These are phyloP conservation scores for Gossypium arboreum DNA, from an alignment of 345 rosid genomes.

Conservation along the genomic window DNA sequence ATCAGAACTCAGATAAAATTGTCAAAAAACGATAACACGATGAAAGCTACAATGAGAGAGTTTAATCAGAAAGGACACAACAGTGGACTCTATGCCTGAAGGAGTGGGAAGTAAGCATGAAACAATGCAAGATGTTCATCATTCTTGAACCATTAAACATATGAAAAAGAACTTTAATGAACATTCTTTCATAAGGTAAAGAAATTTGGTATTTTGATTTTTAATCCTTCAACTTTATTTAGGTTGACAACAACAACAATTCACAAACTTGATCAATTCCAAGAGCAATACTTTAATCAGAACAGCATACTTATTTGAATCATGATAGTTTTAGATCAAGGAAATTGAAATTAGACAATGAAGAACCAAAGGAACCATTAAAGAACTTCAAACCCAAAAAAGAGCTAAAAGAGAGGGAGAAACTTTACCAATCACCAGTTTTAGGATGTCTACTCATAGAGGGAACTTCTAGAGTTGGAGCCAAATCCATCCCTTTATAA, in stretches of 20 bases:
- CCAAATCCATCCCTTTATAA: slow-evolving; percentile 81
- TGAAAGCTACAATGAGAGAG: neutral
- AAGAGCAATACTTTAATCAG: neutral
- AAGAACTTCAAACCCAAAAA: neutral
- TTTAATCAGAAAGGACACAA: neutral
- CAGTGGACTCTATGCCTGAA: neutral
- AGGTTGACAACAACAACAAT: neutral
- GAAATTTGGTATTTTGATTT: neutral
- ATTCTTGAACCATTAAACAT: neutral
- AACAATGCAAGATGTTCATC: neutral
- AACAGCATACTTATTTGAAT: neutral
- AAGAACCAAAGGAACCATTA: neutral
- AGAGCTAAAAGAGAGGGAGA: slow-evolving; percentile 13
- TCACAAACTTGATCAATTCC: slow-evolving; percentile 2
- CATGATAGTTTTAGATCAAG: neutral
- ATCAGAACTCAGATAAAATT: neutral
- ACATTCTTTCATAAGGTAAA: neutral
- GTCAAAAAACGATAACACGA: neutral
- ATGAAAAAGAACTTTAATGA: neutral
- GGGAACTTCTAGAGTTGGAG: slow-evolving; percentile 86
- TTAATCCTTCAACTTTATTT: neutral
- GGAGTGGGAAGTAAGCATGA: neutral
- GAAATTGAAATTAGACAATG: neutral
- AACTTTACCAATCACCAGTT: slow-evolving; percentile 78
- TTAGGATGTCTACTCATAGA: slow-evolving; percentile 92